phyloP scores from a whole-genome alignment of 345 rosid genomes.

The Noccaea caerulescens region DNA sequence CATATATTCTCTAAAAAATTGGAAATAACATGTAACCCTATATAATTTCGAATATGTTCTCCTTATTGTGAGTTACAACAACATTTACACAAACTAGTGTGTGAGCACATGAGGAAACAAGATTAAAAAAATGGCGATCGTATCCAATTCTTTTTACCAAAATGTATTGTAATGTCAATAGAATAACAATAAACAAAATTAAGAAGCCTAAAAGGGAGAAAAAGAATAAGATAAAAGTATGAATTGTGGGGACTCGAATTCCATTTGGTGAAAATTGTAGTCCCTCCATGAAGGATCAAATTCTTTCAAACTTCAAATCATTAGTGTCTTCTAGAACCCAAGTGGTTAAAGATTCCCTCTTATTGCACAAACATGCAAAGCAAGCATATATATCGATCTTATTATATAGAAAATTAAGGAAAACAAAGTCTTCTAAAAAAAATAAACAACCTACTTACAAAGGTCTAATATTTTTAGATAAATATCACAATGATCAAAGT shows the following conservation, averaged over 20 bases:
- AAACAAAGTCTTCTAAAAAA: neutral
- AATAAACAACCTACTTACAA: neutral
- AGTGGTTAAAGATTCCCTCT: constrained; percentile 42
- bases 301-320: constrained; percentile 48
- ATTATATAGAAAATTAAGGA: neutral
- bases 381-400: constrained; percentile 25
- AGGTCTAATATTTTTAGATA: neutral
- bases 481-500: constrained; percentile 8
- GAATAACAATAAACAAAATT: constrained; percentile 15
- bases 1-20: constrained; percentile 5
- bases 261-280: constrained; percentile 43
- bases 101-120: constrained; percentile 39
- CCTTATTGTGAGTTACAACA: constrained; percentile 22
- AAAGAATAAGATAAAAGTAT: constrained; percentile 39
- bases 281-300: constrained; percentile 44
- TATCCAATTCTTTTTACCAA: constrained; percentile 15
- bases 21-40: neutral
- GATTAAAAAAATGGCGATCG: constrained; percentile 29
- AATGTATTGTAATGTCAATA: constrained; percentile 5
- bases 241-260: constrained; percentile 42
- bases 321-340: constrained; percentile 47
- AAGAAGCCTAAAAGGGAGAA: neutral
- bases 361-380: constrained; percentile 30
- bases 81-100: constrained; percentile 33
- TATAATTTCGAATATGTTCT: constrained; percentile 26